A percentile compares a stretch with the other conserved stretches of the same genome.
These are phyloP conservation scores for Cladosporium sp. DNA, from an alignment of 2,329 filamentous ascomycete species.

Conservation along the genomic window DNA sequence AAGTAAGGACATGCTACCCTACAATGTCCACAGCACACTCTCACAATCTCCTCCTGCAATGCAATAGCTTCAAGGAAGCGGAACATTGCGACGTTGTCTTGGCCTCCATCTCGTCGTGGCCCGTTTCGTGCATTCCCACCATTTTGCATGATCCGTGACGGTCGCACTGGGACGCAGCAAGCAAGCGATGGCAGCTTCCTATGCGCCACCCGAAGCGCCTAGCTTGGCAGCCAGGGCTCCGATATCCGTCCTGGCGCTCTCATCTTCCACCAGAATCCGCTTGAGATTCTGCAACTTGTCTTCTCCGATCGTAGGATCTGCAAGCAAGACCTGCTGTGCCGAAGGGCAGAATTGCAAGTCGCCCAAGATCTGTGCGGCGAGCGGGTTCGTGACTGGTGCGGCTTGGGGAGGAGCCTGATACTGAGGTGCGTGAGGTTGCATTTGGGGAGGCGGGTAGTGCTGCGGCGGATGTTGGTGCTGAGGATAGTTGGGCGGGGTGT, in stretches of 20 bases:
- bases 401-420: constrained; percentile 15
- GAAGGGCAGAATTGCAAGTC: constrained; percentile 39
- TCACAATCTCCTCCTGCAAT: too few relatives aligned
- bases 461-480: constrained; percentile 31
- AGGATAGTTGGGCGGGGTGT: constrained; percentile 21
- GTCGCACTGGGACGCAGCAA: too few relatives aligned
- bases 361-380: constrained; percentile 39
- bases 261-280: constrained; percentile 62
- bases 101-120: too few relatives aligned
- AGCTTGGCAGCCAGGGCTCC: constrained; percentile 26
- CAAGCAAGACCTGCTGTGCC: constrained; percentile 36
- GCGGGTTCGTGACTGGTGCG: constrained; percentile 28
- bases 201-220: constrained; percentile 3
- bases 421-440: constrained; percentile 27
- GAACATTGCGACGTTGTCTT: too few relatives aligned
- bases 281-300: constrained; percentile 70
- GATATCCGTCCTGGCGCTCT: constrained; percentile 59
- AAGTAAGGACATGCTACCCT: too few relatives aligned
- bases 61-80: too few relatives aligned
- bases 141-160: too few relatives aligned
- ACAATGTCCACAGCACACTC: too few relatives aligned
- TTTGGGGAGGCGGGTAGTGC: constrained; percentile 21
- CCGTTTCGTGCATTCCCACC: too few relatives aligned
- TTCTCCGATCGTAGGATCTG: constrained; percentile 33
- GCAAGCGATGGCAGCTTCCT: neutral